Evolutionary conservation across 1,284 basidiomycete species (phyloP), one percentile per base, ranked within the genome.

Genomic region (Ganoderma leucocontextum): DNA sequence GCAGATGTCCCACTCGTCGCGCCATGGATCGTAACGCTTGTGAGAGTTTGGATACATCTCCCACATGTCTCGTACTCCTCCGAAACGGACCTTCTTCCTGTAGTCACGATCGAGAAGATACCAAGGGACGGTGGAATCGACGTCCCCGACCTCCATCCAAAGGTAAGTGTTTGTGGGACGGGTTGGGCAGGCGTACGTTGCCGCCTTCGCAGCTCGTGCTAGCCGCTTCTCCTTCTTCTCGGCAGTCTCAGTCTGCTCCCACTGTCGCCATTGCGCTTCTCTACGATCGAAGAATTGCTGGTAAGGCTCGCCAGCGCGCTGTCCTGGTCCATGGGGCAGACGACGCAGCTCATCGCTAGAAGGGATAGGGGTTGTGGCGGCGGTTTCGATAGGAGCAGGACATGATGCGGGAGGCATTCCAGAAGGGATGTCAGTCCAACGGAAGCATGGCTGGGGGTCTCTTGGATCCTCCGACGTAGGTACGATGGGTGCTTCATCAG

Each of bases 11-110:
- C 62, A 64, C 39, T 68, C 57, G 39, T 68, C 35, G 29, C 19
- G 25, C 62, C 58, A 68, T 9, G 62, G 12, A 49, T 68, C 62
- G 25, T 68, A 68, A 38, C 47, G 62, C 49, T 64, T 68, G 38
- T 35, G 29, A 9, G 39, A 22, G 12, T 64, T 44, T 2, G 66
- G 66, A 33, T 68, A 64, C 49, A n/a, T 19, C 39, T 8, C 29
- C 66, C 66, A 68, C 8, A 68, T 19, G 29, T 68, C 66, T 5
- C 35, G 39, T 25, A n/a, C 36, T 10, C 9, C n/a, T 3, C 10
- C 12, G 22, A 36, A 62, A 2, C 49, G 39, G 10, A 68, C 59
- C 1, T 38, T 29, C 38, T 25, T 35, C 5, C 66, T 36, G 12
- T 57, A 64, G 15, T 47, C 49, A 38, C 8, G 17, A 3, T 12